Conservation (phyloP, 2,329 filamentous ascomycete species). For the Aureobasidium subglaciale region DNA sequence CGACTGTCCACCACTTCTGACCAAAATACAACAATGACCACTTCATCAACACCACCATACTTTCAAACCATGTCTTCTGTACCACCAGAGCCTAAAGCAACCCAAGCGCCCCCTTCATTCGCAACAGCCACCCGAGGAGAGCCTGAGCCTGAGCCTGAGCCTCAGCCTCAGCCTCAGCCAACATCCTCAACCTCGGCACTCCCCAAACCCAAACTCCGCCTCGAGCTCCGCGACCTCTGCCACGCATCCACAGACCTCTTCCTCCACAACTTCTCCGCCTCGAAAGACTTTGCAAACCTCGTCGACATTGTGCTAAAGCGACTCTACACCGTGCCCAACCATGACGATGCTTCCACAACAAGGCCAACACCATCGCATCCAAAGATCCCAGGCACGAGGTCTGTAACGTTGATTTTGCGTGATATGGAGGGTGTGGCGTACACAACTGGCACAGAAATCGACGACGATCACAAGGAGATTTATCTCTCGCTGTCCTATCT, state of each 20-base stretch:
- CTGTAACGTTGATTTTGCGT: constrained; percentile 74
- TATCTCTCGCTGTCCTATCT: constrained; percentile 80
- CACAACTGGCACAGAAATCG: constrained; percentile 71
- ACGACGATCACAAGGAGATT: constrained; percentile 85
- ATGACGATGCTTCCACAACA: background rate
- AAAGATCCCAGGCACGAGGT: constrained; percentile 60
- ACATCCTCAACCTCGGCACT: constrained; percentile 24
- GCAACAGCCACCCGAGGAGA: background rate
- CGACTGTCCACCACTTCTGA: too few relatives aligned
- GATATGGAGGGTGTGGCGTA: constrained; percentile 82
- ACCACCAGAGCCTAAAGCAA: constrained; percentile 16
- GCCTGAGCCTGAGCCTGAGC: too few relatives aligned
- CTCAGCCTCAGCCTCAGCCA: too few relatives aligned
- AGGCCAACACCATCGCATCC: constrained; percentile 1
- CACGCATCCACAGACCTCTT: constrained; percentile 59
- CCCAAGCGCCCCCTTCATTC: constrained; percentile 12
- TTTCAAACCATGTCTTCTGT: constrained; percentile 20
- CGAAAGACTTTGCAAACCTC: constrained; percentile 54
- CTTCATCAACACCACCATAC: constrained; percentile 11
- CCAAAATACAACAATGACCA: too few relatives aligned
- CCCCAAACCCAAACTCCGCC: constrained; percentile 39
- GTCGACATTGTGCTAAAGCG: constrained; percentile 61
- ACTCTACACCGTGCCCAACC: constrained; percentile 53
- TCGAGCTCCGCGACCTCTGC: constrained; percentile 43
- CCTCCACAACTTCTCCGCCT: constrained; percentile 57